These are phyloP conservation scores for Cymbidium sinense DNA, from an alignment of 106 monocot genomes.

Conservation along the genomic window DNA sequence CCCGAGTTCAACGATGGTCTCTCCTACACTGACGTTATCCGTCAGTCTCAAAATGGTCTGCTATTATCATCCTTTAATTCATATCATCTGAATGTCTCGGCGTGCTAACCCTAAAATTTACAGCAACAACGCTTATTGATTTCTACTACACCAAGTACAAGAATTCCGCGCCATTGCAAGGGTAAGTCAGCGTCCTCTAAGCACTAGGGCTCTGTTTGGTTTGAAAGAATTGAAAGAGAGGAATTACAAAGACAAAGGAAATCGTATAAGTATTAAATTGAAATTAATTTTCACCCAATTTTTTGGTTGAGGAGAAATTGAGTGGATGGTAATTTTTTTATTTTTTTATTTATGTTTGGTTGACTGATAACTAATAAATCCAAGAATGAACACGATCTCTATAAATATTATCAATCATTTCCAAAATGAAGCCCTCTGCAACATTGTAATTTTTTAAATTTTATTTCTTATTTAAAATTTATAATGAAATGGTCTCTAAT, in stretches of 20 bases:
- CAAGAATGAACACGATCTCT: neutral
- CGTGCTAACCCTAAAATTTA: neutral
- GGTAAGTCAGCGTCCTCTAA: constrained; percentile 18
- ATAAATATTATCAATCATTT: too few species aligned
- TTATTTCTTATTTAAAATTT: too few species aligned
- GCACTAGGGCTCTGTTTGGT: neutral
- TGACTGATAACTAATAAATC: neutral
- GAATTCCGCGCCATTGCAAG: constrained; percentile 62
- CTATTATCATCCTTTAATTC: neutral
- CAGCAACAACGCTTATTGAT: constrained; percentile 46
- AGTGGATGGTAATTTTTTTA: neutral
- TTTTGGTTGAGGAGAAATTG: neutral
- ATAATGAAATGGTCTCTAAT: too few species aligned
- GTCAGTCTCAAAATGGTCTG: constrained; percentile 17
- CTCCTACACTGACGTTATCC: constrained; percentile 43
- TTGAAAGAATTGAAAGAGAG: neutral
- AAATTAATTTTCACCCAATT: neutral
- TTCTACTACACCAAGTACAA: constrained; percentile 68
- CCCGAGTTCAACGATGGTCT: constrained; percentile 57
- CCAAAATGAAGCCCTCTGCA: too few species aligned
- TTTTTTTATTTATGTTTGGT: neutral
- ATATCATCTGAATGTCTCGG: neutral
- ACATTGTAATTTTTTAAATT: too few species aligned
- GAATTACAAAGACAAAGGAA: neutral
- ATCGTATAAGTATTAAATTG: neutral